Percentiles rank a stretch among this genome's conserved stretches.
Conservation (phyloP, 176 grass and related monocot species). For the Bolboschoenus planiculmis region DNA sequence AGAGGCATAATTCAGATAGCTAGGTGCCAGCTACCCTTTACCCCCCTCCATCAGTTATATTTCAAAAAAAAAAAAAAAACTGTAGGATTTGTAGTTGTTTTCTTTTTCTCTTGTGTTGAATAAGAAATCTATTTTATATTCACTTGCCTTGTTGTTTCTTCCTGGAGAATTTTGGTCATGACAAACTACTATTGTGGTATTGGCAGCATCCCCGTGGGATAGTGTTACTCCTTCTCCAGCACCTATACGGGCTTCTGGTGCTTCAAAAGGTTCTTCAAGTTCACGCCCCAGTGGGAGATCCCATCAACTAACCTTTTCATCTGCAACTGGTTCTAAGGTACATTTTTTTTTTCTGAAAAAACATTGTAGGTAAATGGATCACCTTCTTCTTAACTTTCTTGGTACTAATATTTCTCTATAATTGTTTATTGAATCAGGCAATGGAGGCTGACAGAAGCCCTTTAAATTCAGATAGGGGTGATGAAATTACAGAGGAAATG, state of each 20-base stretch:
- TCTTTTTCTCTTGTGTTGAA: too few species aligned
- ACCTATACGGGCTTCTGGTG: constrained; percentile 75
- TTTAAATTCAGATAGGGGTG: constrained; percentile 42
- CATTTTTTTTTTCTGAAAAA: constrained; percentile 2
- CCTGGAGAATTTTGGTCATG: neutral
- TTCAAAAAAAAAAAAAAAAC: neutral
- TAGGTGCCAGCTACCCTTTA: neutral
- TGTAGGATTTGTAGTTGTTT: neutral
- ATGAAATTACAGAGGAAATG: constrained; percentile 89
- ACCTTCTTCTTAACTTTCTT: neutral
- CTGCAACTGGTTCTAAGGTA: constrained; percentile 51
- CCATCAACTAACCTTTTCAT: constrained; percentile 54
- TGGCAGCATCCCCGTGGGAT: constrained; percentile 79
- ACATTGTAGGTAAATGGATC: neutral
- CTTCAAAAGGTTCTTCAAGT: constrained; percentile 65
- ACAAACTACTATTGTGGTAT: neutral
- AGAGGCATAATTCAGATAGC: neutral
- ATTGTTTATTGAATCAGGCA: constrained; percentile 34
- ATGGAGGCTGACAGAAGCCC: constrained; percentile 52
- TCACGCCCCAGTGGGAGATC: constrained; percentile 51
- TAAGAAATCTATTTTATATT: neutral
- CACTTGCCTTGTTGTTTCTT: neutral
- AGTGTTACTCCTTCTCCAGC: constrained; percentile 69
- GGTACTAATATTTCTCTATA: constrained; percentile 2
- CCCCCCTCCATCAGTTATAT: neutral